These are phyloP conservation scores for Solanum chacoense DNA, from an alignment of 305 asterid genomes.

Conservation along the genomic window DNA sequence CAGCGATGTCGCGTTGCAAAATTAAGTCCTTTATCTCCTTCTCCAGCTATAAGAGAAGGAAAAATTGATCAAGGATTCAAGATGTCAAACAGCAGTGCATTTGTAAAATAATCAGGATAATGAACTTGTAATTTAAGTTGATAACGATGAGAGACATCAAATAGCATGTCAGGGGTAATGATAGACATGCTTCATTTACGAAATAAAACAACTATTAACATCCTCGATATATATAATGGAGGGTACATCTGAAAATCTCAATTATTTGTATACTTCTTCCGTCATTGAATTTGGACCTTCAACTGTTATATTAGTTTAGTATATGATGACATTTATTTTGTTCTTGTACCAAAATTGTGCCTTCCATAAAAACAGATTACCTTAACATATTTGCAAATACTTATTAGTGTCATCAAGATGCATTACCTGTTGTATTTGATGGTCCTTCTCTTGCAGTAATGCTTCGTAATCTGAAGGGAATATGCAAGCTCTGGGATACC, in stretches of 20 bases:
- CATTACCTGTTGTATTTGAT: slow-evolving; percentile 45
- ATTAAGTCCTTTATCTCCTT: slow-evolving; percentile 60
- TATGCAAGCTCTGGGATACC: slow-evolving; percentile 10
- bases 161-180: not conserved
- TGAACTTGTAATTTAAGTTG: not conserved
- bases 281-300: not conserved
- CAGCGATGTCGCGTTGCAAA: slow-evolving; percentile 75
- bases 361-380: not conserved
- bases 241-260: not conserved
- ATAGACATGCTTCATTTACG: not conserved
- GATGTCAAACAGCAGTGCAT: not conserved
- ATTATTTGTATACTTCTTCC: not conserved
- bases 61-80: not conserved
- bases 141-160: not conserved
- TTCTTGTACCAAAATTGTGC: not conserved
- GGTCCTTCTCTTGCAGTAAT: slow-evolving; percentile 39
- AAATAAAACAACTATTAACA: not conserved
- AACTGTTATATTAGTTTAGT: not conserved
- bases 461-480: slow-evolving; percentile 17
- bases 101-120: not conserved
- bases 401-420: not conserved
- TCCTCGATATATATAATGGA: not conserved
- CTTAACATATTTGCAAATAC: not conserved
- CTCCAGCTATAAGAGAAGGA: slow-evolving; percentile 50
- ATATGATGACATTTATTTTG: not conserved